These are phyloP conservation scores for Colletotrichum sp. DNA, from an alignment of 2,329 filamentous ascomycete species.

Conservation along the genomic window DNA sequence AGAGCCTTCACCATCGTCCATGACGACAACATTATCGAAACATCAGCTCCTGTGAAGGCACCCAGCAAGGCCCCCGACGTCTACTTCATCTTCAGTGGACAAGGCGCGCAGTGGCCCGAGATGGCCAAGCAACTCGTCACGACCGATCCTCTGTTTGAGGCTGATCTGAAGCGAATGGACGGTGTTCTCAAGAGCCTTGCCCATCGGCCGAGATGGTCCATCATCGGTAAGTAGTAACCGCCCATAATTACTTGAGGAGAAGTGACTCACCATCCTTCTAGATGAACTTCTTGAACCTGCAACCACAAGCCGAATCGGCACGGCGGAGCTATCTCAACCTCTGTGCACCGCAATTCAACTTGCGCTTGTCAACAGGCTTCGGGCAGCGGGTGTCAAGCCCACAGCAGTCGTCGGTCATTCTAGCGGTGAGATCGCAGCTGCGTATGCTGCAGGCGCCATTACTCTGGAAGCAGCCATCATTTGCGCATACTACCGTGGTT, in stretches of 20 bases:
- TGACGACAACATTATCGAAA: background rate
- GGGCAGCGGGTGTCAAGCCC: conserved; percentile 32
- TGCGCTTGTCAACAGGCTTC: conserved; percentile 42
- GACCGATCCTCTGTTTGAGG: background rate
- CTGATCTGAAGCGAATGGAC: conserved; percentile 16
- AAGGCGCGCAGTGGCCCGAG: conserved; percentile 28
- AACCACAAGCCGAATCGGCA: background rate
- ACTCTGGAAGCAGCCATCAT: conserved; percentile 38
- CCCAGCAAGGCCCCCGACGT: conserved; percentile 27
- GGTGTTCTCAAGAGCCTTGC: background rate
- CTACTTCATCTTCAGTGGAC: conserved; percentile 28
- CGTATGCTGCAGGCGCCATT: conserved; percentile 43
- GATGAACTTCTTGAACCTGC: background rate
- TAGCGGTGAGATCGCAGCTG: conserved; percentile 49
- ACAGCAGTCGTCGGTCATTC: conserved; percentile 45
- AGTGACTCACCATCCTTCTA: background rate
- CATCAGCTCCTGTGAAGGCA: conserved; percentile 28
- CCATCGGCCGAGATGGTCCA: background rate
- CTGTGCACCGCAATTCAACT: conserved; percentile 43
- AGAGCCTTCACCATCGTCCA: conserved; percentile 18
- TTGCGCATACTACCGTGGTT: conserved; percentile 29
- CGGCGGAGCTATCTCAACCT: conserved; percentile 21
- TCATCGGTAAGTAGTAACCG: background rate
- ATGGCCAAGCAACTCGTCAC: conserved; percentile 22
- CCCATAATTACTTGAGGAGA: too few species aligned